Percentiles rank a stretch among this genome's conserved stretches.
Conservation (phyloP, 176 grass and related monocot genomes). For the Oryza coarctata region DNA sequence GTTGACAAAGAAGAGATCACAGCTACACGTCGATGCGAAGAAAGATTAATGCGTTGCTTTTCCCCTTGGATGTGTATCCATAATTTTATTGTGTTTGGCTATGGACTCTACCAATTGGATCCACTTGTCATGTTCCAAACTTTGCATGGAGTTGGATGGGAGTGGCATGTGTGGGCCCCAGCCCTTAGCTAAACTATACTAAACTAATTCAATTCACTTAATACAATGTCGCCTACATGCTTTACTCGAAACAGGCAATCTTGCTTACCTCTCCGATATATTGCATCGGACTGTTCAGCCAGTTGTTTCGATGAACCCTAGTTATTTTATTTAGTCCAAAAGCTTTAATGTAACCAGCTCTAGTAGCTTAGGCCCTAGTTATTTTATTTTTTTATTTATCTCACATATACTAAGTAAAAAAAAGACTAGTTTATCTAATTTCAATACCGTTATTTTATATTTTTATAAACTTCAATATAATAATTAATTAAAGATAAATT, state of each 20-base stretch:
- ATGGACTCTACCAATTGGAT: neutral
- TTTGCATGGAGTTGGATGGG: neutral
- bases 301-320: neutral
- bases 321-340: neutral
- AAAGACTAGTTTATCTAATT: too few species aligned
- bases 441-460: too few species aligned
- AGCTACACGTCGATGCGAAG: neutral
- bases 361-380: neutral
- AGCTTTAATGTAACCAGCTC: neutral
- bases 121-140: neutral
- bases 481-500: too few species aligned
- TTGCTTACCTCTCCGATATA: neutral
- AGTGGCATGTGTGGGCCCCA: neutral
- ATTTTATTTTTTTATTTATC: too few species aligned
- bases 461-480: too few species aligned
- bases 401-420: too few species aligned
- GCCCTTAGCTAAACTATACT: neutral
- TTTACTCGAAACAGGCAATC: constrained; percentile 27
- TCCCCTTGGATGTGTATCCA: too few species aligned
- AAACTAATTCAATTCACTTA: neutral
- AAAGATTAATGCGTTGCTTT: neutral
- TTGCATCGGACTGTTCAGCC: neutral
- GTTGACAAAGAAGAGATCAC: neutral
- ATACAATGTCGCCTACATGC: neutral
- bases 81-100: neutral